phyloP scores from a whole-genome alignment of 495 filamentous ascomycete genomes.

The Daldinia caldariorum region DNA sequence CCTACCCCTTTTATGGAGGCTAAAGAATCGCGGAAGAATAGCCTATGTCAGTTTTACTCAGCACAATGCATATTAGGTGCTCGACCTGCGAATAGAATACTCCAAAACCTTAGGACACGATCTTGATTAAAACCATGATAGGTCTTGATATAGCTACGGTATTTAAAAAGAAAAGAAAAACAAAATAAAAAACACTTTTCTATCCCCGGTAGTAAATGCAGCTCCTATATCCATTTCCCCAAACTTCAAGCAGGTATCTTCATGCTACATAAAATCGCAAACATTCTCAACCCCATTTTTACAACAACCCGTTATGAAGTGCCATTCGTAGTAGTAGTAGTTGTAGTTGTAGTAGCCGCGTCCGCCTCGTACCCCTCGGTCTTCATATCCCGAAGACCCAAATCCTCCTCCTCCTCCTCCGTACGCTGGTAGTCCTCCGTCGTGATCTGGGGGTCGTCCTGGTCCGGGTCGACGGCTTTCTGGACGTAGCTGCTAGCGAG shows the following conservation, averaged over 20 bases:
- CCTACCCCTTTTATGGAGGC: neutral
- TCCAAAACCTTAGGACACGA: neutral
- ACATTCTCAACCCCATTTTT: constrained; percentile 1
- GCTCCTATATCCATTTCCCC: neutral
- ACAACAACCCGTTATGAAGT: neutral
- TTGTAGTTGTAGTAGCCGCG: neutral
- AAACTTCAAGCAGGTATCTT: constrained; percentile 38
- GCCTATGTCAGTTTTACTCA: neutral
- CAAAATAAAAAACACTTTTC: constrained; percentile 20
- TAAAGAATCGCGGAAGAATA: neutral
- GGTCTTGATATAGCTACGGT: neutral
- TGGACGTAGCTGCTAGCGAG: constrained; percentile 93
- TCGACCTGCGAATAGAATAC: neutral
- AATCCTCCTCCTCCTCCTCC: constrained; percentile 87
- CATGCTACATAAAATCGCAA: constrained; percentile 21
- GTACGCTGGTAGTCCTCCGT: constrained; percentile 88
- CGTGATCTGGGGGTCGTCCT: constrained; percentile 80
- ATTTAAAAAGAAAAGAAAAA: neutral
- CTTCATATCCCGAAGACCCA: constrained; percentile 92
- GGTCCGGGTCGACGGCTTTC: constrained; percentile 74
- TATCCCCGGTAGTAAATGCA: constrained; percentile 3
- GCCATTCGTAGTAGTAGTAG: constrained; percentile 28
- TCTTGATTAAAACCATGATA: neutral
- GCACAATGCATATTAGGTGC: neutral
- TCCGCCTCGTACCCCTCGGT: constrained; percentile 82